A percentile compares a stretch with the other conserved stretches of the same genome.
phyloP scores from a whole-genome alignment of 345 rosid species.

The Eucalyptus cladocalyx region DNA sequence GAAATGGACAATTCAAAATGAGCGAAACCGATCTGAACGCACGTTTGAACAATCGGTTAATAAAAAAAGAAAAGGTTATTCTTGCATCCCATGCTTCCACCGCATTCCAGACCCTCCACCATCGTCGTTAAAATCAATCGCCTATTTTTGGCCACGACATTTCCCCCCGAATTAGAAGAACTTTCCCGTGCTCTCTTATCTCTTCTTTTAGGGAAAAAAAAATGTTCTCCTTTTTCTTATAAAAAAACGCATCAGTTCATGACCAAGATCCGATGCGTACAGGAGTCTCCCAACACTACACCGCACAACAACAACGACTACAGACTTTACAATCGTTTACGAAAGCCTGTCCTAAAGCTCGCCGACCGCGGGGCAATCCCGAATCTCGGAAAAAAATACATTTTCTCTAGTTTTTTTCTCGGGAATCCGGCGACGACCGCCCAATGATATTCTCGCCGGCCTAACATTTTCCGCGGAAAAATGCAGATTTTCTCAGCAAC shows the following conservation, averaged over 20 bases:
- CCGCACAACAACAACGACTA: neutral
- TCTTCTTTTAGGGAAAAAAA: neutral
- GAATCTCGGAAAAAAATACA: neutral
- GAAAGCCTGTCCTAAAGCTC: neutral
- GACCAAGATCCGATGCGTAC: neutral
- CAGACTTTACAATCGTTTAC: neutral
- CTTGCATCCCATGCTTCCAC: neutral
- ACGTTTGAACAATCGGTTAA: accelerated
- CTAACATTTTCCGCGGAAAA: neutral
- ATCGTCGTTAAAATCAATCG: neutral
- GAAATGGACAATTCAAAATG: neutral
- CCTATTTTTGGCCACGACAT: neutral
- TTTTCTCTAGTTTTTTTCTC: neutral
- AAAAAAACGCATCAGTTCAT: neutral
- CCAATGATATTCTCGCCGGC: neutral
- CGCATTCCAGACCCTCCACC: neutral
- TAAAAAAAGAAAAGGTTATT: neutral
- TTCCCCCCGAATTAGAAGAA: neutral
- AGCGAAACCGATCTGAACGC: neutral
- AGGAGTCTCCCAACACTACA: neutral
- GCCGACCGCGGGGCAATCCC: neutral
- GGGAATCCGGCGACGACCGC: neutral
- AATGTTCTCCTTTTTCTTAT: neutral
- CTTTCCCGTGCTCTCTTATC: neutral
- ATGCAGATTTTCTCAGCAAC: neutral